Evolutionary conservation across 192 early-diverging fungal species (phyloP), one percentile per base, ranked within the genome.

Genomic region (Neocallimastix lanati): DNA sequence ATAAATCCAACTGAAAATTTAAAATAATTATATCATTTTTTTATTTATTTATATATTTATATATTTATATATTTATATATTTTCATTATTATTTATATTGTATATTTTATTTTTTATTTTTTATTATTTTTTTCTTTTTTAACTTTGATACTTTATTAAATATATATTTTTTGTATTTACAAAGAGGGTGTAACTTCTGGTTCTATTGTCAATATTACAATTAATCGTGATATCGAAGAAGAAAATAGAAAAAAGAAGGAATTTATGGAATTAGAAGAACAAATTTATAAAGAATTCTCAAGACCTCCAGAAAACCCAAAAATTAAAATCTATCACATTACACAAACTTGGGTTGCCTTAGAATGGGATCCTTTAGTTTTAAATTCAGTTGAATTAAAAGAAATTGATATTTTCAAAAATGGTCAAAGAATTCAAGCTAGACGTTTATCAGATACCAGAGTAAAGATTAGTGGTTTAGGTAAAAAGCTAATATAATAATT

Each of bases 151-250:
- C n/a, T n/a, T n/a, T n/a, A n/a, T n/a, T n/a, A n/a, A n/a, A n/a
- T n/a, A n/a, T n/a, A n/a, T n/a, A n/a, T n/a, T n/a, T n/a, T n/a
- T 6, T 33, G 30, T 6, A 33, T 33, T 6, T 33, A 33, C 11
- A 28, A 83, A 84, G 86, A 93, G 78, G 96, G 95, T 25, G 95
- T 98, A 18, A 86, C 91, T 21, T 92, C 95, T 27, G 98, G 98
- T 30, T 97, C 95, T 21, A 93, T 99, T 76, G 93, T 99, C 81
- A 99, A 95, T 84, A 91, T 99, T 79, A 92, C 96, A 36, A 95
- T 99, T 30, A 93, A 92, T 80, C 92, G 97, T 40, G 95, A 98
- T 87, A 83, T 87, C 13, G 89, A 92, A 28, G 92, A 98, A 30
- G 98, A 99, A 86, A 88, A 88, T 77, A 86, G 88, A 28, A 90